phyloP scores from a whole-genome alignment of 257 asterid species.

The Verbascum thapsus region DNA sequence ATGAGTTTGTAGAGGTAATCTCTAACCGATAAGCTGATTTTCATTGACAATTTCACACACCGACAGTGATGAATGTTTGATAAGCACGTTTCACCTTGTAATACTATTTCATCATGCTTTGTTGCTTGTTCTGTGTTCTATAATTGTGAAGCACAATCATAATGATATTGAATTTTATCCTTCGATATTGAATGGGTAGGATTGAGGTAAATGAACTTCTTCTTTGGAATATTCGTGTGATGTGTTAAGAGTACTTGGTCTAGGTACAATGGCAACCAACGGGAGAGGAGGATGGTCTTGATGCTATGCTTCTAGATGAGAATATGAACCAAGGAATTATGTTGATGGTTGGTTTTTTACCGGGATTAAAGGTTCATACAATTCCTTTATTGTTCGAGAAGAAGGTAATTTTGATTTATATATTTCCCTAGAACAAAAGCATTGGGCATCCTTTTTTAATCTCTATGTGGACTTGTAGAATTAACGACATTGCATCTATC shows the following conservation, averaged over 20 bases:
- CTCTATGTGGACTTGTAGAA: slow-evolving; percentile 1
- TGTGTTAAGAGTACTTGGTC: slow-evolving; percentile 25
- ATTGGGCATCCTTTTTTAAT: too few relatives aligned
- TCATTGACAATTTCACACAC: neutral
- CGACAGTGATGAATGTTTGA: slow-evolving; percentile 13
- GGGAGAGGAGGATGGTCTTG: slow-evolving; percentile 39
- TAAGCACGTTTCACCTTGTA: neutral
- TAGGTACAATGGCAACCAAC: slow-evolving; percentile 69
- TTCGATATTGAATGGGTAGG: too few relatives aligned
- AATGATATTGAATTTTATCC: neutral
- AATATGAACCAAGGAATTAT: slow-evolving; percentile 45
- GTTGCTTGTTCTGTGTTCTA: too few relatives aligned
- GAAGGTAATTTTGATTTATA: too few relatives aligned
- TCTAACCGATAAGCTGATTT: slow-evolving; percentile 6
- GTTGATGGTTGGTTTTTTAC: slow-evolving; percentile 71
- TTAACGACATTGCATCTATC: slow-evolving; percentile 16
- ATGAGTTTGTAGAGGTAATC: slow-evolving; percentile 64
- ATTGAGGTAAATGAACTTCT: too few relatives aligned
- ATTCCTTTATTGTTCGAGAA: slow-evolving; percentile 44
- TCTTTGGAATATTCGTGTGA: slow-evolving; percentile 14
- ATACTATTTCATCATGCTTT: neutral
- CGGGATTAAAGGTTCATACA: slow-evolving; percentile 60
- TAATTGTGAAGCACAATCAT: too few relatives aligned
- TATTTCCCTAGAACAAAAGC: slow-evolving; percentile 18
- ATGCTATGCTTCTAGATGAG: slow-evolving; percentile 19